Conservation (phyloP, 257 asterid species). For the Nyctanthes arbortristis region DNA sequence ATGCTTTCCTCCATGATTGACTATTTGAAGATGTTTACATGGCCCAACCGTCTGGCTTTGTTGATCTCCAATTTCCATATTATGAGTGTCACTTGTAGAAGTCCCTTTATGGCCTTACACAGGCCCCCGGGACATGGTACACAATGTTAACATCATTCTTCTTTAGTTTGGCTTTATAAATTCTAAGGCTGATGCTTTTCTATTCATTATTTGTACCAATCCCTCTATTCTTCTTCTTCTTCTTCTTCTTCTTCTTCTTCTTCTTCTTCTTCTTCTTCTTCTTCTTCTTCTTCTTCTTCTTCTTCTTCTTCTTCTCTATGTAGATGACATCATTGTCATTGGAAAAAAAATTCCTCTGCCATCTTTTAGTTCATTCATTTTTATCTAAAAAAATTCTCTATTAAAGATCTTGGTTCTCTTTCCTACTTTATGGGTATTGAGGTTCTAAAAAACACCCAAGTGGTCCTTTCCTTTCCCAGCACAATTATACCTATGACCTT, state of each 20-base stretch:
- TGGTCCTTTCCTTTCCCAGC: no score
- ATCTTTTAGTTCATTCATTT: background rate
- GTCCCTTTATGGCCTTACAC: slow-evolving; percentile 1
- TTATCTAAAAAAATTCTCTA: background rate
- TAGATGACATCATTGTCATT: background rate
- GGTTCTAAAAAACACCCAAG: no score
- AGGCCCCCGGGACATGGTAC: slow-evolving; percentile 14
- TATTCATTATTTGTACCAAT: background rate
- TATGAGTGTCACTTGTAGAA: background rate
- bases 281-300: no score
- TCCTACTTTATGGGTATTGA: slow-evolving; percentile 11
- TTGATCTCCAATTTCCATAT: background rate
- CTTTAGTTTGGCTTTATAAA: background rate
- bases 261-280: no score
- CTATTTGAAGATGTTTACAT: background rate
- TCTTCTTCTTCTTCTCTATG: background rate
- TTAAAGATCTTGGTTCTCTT: slow-evolving; percentile 6
- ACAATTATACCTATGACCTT: no score
- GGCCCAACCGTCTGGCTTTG: slow-evolving; percentile 9
- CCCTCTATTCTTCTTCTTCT: background rate
- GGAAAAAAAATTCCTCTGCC: no score
- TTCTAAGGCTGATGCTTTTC: background rate
- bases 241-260: no score
- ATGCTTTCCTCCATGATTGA: slow-evolving; percentile 6
- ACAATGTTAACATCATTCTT: background rate